Base-by-base conservation (phyloP, 345 rosid species). In the Nephelium lappaceum region DNA sequence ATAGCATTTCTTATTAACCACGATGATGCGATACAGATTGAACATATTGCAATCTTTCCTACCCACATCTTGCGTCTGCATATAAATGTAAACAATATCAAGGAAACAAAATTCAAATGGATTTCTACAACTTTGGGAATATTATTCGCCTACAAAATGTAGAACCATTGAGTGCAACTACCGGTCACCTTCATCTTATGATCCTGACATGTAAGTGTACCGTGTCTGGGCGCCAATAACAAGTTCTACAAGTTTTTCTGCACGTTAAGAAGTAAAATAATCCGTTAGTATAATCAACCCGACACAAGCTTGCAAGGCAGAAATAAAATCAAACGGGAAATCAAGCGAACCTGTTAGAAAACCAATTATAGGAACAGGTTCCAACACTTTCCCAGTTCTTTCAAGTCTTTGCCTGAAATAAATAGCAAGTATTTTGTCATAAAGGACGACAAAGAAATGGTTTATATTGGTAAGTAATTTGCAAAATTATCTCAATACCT, bases 201-300 rank as follows among this genome's bases (percentile, higher is more conserved):
- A 94, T 75, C 98, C 98, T 0, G 98, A 94, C 91, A 91, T 92
- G 91, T 93, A 97, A 1, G 97, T 91, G 84, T 92, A 94, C 70
- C 97, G 92, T 42, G 98, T 86, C 80, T 94, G 98, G 67, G 97
- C 97, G 71, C 98, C 98, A n/a, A 83, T 78, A 25, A 93, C 53
- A 79, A 97, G 91, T 88, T 97, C 99, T 71, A 92, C 91, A 60
- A 94, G 23, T 91, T 97, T 97, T 43, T 69, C 99, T 97, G 89
- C 81, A 81, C 55, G 71, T 65, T 53, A n/a, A 68, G 51, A 38
- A 2, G 38, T 3, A 71, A 53, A 42, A 74, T 3, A 3, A 42
- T 78, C 58, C 10, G 24, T 38, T n/a, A 75, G 12, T 18, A 47
- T n/a, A 23, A 72, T 23, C 7, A 51, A 66, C 11, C 57, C 71